Conservation (phyloP, 2,329 filamentous ascomycete species). For the Fusarium armeniacum region DNA sequence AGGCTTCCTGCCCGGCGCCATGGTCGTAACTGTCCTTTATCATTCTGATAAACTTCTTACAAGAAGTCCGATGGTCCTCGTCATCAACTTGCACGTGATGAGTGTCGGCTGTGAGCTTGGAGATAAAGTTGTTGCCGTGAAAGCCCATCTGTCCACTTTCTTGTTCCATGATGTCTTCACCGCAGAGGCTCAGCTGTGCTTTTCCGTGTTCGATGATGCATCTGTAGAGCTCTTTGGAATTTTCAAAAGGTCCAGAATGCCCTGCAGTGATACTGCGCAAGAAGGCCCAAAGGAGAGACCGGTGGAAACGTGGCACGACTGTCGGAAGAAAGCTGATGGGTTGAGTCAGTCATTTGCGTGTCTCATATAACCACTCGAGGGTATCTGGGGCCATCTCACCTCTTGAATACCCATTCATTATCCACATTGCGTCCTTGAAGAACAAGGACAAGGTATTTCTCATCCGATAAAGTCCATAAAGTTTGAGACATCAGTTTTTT, state of each 20-base stretch:
- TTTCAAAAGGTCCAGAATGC: not conserved
- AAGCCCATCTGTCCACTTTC: not conserved
- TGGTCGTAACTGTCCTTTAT: not conserved
- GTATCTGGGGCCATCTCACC: not conserved
- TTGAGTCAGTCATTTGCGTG: not conserved
- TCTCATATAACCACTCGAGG: not conserved
- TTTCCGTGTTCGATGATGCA: not conserved
- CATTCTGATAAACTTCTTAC: not conserved
- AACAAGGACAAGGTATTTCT: not conserved
- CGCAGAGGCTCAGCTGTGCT: slow-evolving; percentile 4
- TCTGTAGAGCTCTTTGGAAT: slow-evolving; percentile 4
- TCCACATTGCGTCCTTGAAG: not conserved
- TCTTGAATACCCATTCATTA: slow-evolving; percentile 15
- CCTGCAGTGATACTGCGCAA: not conserved
- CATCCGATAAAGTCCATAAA: slow-evolving; percentile 4
- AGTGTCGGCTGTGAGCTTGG: too few species aligned
- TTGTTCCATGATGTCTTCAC: slow-evolving; percentile 2
- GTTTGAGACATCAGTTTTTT: slow-evolving; percentile 13
- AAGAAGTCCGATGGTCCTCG: not conserved
- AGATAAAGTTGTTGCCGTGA: not conserved
- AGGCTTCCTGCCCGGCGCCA: slow-evolving; percentile 1
- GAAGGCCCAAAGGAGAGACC: slow-evolving; percentile 5
- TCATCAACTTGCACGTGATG: not conserved
- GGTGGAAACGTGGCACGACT: not conserved
- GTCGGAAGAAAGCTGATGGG: slow-evolving; percentile 17